Conservation (phyloP, 2,329 filamentous ascomycete genomes). For the Conoideocrella luteorostrata region DNA sequence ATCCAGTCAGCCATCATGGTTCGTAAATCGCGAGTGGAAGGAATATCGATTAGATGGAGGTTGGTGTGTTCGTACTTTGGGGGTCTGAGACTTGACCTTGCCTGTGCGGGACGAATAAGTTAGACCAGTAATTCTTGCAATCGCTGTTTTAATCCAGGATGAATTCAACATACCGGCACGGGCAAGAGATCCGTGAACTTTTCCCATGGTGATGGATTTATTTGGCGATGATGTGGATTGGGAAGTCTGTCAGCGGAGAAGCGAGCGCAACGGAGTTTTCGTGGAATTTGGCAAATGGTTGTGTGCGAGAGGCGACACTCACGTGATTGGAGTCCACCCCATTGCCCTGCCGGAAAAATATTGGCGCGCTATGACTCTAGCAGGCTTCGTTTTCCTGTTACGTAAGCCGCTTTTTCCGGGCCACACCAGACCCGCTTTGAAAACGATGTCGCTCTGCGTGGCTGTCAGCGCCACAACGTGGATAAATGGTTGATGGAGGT, state of each 20-base stretch:
- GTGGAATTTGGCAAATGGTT: constrained; percentile 32
- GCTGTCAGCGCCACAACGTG: neutral
- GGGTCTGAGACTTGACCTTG: constrained; percentile 97
- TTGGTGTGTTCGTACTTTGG: constrained; percentile 59
- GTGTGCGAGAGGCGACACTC: constrained; percentile 28
- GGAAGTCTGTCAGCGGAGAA: constrained; percentile 20
- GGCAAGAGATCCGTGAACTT: constrained; percentile 90
- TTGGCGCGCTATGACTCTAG: constrained; percentile 1
- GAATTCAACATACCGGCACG: constrained; percentile 55
- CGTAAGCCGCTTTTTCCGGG: neutral
- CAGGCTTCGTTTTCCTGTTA: neutral
- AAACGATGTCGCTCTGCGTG: no score
- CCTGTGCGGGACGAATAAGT: constrained; percentile 49
- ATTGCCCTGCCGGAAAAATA: constrained; percentile 29
- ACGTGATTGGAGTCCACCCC: constrained; percentile 26
- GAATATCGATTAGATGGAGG: constrained; percentile 1
- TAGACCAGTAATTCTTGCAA: constrained; percentile 10
- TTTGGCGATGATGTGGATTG: constrained; percentile 31
- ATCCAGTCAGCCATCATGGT: constrained; percentile 25
- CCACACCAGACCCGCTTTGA: no score
- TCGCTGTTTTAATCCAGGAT: no score
- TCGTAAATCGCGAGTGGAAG: constrained; percentile 5
- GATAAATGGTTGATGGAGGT: no score
- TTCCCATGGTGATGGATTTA: constrained; percentile 64
- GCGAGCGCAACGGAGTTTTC: constrained; percentile 23